Evolutionary conservation across 495 filamentous ascomycete genomes (phyloP), one percentile per base, ranked within the genome.

Genomic region (Penicillium samsonianum): DNA sequence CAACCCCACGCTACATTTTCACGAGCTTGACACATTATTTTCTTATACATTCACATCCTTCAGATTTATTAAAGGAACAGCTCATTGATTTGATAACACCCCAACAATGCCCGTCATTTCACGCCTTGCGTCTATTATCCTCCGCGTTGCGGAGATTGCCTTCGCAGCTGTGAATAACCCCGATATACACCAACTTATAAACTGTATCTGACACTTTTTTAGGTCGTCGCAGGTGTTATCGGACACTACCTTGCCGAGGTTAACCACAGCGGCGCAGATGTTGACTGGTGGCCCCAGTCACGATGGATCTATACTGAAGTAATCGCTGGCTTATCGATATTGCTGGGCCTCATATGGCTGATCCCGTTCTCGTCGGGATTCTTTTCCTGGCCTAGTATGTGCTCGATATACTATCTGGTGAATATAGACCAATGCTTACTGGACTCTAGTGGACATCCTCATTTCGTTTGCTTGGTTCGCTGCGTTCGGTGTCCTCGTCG

Each of bases 391-490:
- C 70, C 72, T 5, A 52, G 76, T 79, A 75, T 26, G 74, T 68
- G 22, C 30, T 28, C 10, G 28, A 25, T 19, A 40, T 26, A 20
- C 23, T 26, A n/a, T 46, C 52, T 54, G 33, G 53, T 26, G 19
- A 50, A 9, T 1, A 33, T 23, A 20, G 23, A 22, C 2, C 6
- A 16, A 31, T 41, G 44, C 61, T 65, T 45, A 55, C 52, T 9
- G 3, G n/a, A 3, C 19, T 53, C 9, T 31, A 77, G 74, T 81
- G 61, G 86, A 89, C 59, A 38, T 87, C 43, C 31, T 87, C 55
- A 76, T 89, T 46, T 82, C 79, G 22, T 64, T 86, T 20, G 73
- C 77, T 49, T 89, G 86, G 86, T 87, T 86, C 58, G 82, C 82
- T 12, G 80, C 80, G 20, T 87, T 87, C 57, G 86, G 84, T 55